phyloP scores from a whole-genome alignment of 73 alveolate genomes.

The Paramecium sonneborni region DNA sequence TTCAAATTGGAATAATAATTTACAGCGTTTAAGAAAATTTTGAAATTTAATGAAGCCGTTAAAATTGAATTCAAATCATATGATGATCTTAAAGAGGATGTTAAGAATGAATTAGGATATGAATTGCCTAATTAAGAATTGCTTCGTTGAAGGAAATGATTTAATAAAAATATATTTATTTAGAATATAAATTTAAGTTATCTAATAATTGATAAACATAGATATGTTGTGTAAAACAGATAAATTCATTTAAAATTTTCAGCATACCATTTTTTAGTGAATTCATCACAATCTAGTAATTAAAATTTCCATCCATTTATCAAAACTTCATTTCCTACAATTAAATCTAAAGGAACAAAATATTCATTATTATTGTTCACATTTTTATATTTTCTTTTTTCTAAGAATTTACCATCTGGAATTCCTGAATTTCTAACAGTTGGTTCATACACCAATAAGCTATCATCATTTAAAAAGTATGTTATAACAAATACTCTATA shows the following conservation, averaged over 20 bases:
- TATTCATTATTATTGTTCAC: conserved; percentile 72
- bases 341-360: conserved; percentile 81
- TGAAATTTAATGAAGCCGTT: not conserved
- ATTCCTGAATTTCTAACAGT: conserved; percentile 94
- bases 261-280: conserved; percentile 78
- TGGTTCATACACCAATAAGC: conserved; percentile 90
- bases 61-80: not conserved
- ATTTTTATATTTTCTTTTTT: conserved; percentile 74
- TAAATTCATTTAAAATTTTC: conserved; percentile 9
- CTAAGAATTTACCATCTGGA: conserved; percentile 87
- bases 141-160: not conserved
- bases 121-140: not conserved
- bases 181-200: not conserved
- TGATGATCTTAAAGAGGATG: not conserved
- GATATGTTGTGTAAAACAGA: not conserved
- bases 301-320: conserved; percentile 86
- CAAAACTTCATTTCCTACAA: conserved; percentile 82
- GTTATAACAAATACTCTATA: conserved; percentile 86
- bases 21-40: not conserved
- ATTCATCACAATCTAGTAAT: conserved; percentile 83
- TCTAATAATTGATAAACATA: too few species aligned
- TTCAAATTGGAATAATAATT: not conserved
- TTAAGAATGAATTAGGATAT: not conserved
- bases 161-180: not conserved
- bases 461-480: conserved; percentile 89